A percentile compares a stretch with the other conserved stretches of the same genome.
phyloP scores from a whole-genome alignment of 139 green algal species.

The Desmodesmus armatus region DNA sequence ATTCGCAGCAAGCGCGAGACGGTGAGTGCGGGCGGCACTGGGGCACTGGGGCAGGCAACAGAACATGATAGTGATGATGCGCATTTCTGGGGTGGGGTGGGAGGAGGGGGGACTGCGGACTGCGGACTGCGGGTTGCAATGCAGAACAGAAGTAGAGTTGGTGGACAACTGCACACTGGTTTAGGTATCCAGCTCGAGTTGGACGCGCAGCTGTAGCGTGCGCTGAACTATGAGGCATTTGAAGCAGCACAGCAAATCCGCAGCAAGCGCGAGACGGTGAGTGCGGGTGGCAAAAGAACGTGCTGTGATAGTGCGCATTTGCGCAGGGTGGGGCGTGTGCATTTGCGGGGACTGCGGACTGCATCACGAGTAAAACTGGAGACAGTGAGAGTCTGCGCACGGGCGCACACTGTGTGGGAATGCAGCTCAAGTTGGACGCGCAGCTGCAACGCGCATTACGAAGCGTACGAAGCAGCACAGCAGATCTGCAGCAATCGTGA shows the following conservation, averaged over 20 bases:
- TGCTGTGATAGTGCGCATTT: not conserved
- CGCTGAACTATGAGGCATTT: slow-evolving; percentile 84
- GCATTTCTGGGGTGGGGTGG: no score
- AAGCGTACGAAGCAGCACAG: slow-evolving; percentile 77
- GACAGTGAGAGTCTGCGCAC: no score
- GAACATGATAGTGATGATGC: not conserved
- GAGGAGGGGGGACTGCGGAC: no score
- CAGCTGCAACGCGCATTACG: slow-evolving; percentile 82
- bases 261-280: slow-evolving; percentile 63
- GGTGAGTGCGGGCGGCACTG: slow-evolving; percentile 38
- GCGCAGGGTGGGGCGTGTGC: no score
- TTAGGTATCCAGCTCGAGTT: slow-evolving; percentile 85
- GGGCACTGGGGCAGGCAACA: not conserved
- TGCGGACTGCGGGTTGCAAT: no score
- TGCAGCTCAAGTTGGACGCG: slow-evolving; percentile 83
- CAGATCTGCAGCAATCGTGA: slow-evolving; percentile 69
- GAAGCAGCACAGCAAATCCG: slow-evolving; percentile 74
- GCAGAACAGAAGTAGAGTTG: no score
- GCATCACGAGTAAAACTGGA: no score
- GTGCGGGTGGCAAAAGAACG: not conserved
- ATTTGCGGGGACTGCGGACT: no score
- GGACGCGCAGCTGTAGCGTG: slow-evolving; percentile 81
- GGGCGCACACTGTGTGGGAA: no score
- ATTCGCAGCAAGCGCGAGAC: slow-evolving; percentile 68
- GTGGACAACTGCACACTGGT: no score